Evolutionary conservation across 768 basidiomycete genomes (phyloP), one percentile per base, ranked within the genome.

Genomic region (Lentinula guzmanii): DNA sequence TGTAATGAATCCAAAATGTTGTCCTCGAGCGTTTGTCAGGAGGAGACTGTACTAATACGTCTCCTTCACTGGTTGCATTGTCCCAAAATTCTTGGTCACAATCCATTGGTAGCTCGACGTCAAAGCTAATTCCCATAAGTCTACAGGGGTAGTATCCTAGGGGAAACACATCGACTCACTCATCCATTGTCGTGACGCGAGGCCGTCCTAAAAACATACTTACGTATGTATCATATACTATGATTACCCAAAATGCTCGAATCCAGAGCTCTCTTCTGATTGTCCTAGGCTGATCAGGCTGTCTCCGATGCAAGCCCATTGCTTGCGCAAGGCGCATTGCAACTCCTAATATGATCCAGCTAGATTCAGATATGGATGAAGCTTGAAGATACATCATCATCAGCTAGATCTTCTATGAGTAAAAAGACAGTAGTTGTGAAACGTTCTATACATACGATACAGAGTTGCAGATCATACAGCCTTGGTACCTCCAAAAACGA

Each of bases 311-410:
- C 24, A 43, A 8, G 10, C 55, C 55, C 24, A 8, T 28, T 8
- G 55, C 55, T 69, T 91, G 86, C 1, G 85, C 83, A 51, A 86
- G 75, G 3, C 90, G 85, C 34, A 93, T 72, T n/a, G 85, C 88
- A 46, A 87, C 73, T 0, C 88, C 87, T 39, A 85, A 76, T 9
- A 84, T 75, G 7, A 80, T 79, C 90, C 90, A 93, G 50, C 74
- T 74, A 11, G 82, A 79, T 52, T 86, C 82, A 0, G 82, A 78
- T 0, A 75, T 78, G 7, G 77, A 79, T 0, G 82, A 77, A 5
- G 75, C 75, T 61, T 80, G 79, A 21, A 79, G 69, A 71, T 77
- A 86, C 50, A 77, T 41, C 0, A 80, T 75, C 41, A 56, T 51
- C 75, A 74, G 42, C 86, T 86, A 66, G 10, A 7, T 42, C 10